Evolutionary conservation across 331 rosid species (phyloP).

Genomic region (Quercus phellos): DNA sequence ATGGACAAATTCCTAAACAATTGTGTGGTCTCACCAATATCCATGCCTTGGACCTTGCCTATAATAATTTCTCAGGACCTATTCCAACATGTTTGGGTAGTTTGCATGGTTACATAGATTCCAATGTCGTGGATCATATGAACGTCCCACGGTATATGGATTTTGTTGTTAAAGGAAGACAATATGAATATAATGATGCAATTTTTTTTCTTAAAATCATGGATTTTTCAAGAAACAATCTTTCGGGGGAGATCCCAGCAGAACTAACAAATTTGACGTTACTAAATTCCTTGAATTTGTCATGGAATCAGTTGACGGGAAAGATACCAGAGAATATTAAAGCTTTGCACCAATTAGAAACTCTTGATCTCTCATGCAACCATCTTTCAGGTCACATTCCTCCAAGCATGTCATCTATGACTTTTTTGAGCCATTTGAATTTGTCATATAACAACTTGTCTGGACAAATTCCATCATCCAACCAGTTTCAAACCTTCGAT

Average conservation of each 20-base stretch:
- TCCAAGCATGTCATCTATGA: neutral
- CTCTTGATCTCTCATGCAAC: neutral
- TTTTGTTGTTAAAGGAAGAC: neutral
- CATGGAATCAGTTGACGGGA: neutral
- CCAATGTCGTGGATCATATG: no score
- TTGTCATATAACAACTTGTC: neutral
- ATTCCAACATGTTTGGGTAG: constrained; percentile 15
- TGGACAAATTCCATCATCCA: neutral
- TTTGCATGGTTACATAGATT: neutral
- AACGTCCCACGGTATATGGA: neutral
- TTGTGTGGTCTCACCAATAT: neutral
- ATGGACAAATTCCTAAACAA: constrained; percentile 6
- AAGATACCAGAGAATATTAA: neutral
- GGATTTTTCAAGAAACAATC: neutral
- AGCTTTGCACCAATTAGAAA: neutral
- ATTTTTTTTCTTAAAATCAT: neutral
- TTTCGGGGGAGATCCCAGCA: neutral
- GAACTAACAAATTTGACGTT: neutral
- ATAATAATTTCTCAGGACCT: neutral
- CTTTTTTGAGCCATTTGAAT: neutral
- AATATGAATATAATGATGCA: neutral
- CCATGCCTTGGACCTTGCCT: constrained; percentile 15
- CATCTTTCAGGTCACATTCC: neutral
- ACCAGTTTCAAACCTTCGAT: constrained; percentile 3
- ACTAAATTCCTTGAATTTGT: neutral